Conservation (phyloP, 495 filamentous ascomycete genomes). For the Cercophora newfieldiana region DNA sequence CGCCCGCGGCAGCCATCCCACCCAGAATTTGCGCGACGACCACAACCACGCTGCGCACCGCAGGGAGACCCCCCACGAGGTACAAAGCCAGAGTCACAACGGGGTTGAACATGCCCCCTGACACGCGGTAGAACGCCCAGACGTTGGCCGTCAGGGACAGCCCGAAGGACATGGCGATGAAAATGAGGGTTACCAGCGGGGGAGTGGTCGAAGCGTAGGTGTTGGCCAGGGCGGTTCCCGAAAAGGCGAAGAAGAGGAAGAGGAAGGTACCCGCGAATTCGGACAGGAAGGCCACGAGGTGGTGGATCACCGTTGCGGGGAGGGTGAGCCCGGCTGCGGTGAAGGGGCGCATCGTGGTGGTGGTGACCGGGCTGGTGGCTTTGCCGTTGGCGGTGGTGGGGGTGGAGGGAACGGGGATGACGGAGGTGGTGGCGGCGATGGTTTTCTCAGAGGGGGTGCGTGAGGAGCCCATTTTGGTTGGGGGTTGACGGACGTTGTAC, state of each 20-base stretch:
- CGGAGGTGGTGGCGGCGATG: not conserved
- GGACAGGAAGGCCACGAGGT: constrained; percentile 61
- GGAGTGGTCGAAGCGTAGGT: constrained; percentile 28
- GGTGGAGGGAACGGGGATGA: not conserved
- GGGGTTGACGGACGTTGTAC: not conserved
- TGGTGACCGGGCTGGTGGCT: not conserved
- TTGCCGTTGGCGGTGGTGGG: not conserved
- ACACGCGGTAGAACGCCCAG: constrained; percentile 82
- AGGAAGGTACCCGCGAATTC: constrained; percentile 80
- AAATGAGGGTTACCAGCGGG: constrained; percentile 56
- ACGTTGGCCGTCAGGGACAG: constrained; percentile 77
- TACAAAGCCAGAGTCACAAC: constrained; percentile 62
- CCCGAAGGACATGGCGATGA: constrained; percentile 72
- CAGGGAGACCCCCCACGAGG: constrained; percentile 54
- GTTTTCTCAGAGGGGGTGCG: not conserved
- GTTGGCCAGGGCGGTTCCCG: constrained; percentile 72
- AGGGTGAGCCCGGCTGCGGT: constrained; percentile 19
- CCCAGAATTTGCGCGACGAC: constrained; percentile 58
- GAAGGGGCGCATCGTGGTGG: not conserved
- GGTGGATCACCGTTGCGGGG: constrained; percentile 24
- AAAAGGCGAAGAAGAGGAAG: constrained; percentile 82
- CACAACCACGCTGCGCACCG: constrained; percentile 49
- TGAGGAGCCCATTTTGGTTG: not conserved
- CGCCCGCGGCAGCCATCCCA: constrained; percentile 57
- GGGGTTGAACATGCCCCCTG: constrained; percentile 80